Conservation (phyloP, 2,329 filamentous ascomycete species). For the Daldinia eschscholtzii region DNA sequence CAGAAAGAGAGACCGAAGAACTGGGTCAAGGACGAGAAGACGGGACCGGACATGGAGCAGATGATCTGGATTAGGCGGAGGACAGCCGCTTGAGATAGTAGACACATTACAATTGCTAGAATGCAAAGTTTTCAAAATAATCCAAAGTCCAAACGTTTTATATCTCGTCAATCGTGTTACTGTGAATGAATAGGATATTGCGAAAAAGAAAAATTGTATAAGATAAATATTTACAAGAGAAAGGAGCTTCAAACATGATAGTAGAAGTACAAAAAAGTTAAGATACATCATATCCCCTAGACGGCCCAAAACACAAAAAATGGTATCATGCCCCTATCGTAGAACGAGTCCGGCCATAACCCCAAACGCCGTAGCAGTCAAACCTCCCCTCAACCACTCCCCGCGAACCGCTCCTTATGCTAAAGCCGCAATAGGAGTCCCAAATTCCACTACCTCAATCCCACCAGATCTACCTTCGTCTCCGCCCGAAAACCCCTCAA, state of each 20-base stretch:
- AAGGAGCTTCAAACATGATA: not conserved
- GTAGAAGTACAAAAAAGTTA: not conserved
- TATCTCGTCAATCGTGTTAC: not conserved
- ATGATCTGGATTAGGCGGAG: slow-evolving; percentile 5
- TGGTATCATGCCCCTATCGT: not conserved
- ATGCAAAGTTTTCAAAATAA: not conserved
- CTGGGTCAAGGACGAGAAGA: slow-evolving; percentile 8
- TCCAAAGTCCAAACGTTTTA: not conserved
- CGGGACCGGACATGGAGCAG: slow-evolving; percentile 6
- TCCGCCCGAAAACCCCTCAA: not conserved
- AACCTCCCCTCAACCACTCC: not conserved
- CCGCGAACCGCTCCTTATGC: not conserved
- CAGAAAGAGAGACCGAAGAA: slow-evolving; percentile 5
- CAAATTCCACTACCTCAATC: not conserved
- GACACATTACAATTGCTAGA: not conserved
- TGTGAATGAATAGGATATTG: not conserved
- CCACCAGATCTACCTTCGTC: not conserved
- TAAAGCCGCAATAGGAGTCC: slow-evolving; percentile 3
- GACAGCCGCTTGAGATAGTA: not conserved
- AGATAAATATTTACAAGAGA: not conserved
- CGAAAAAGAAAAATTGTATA: not conserved
- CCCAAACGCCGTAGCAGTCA: not conserved
- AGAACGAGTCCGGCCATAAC: not conserved
- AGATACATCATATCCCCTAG: not conserved
- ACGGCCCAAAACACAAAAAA: not conserved